phyloP scores from a whole-genome alignment of 345 rosid species.

The Noccaea bulbosa region DNA sequence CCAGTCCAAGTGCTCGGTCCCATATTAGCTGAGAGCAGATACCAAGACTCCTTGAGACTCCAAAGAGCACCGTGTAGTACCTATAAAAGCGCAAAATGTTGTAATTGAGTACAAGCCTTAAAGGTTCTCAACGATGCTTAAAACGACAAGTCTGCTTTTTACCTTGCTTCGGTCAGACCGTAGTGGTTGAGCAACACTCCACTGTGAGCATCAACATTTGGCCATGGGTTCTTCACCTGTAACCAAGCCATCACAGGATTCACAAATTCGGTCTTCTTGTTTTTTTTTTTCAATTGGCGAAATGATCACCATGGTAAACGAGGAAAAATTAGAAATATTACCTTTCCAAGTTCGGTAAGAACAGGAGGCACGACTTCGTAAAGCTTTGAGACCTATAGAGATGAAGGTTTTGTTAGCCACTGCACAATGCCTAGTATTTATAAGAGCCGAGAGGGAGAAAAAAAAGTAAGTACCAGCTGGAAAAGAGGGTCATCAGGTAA shows the following conservation, averaged over 20 bases:
- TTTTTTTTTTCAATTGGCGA: too few species aligned
- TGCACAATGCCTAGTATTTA: background rate
- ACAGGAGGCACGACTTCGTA: constrained; percentile 97
- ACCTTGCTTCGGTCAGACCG: constrained; percentile 98
- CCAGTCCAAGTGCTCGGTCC: constrained; percentile 95
- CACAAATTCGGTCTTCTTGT: too few species aligned
- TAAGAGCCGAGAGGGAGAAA: background rate
- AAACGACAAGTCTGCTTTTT: constrained; percentile 14
- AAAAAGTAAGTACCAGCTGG: constrained; percentile 64
- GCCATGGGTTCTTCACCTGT: constrained; percentile 99
- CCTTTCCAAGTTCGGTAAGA: constrained; percentile 90
- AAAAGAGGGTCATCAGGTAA: constrained; percentile 92
- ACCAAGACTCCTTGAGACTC: constrained; percentile 98
- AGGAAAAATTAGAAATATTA: constrained; percentile 27
- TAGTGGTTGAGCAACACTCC: constrained; percentile 91
- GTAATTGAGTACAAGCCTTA: background rate
- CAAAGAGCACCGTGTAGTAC: constrained; percentile 92
- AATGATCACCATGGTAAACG: constrained; percentile 7
- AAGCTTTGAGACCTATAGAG: constrained; percentile 87
- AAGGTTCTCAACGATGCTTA: background rate
- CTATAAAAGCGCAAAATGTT: constrained; percentile 43
- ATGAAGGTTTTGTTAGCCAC: constrained; percentile 36
- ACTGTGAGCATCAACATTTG: constrained; percentile 99
- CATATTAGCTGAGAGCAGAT: constrained; percentile 96
- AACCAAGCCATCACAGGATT: constrained; percentile 38